Evolutionary conservation across 495 filamentous ascomycete genomes (phyloP).

Genomic region (Emericellopsis terricola): DNA sequence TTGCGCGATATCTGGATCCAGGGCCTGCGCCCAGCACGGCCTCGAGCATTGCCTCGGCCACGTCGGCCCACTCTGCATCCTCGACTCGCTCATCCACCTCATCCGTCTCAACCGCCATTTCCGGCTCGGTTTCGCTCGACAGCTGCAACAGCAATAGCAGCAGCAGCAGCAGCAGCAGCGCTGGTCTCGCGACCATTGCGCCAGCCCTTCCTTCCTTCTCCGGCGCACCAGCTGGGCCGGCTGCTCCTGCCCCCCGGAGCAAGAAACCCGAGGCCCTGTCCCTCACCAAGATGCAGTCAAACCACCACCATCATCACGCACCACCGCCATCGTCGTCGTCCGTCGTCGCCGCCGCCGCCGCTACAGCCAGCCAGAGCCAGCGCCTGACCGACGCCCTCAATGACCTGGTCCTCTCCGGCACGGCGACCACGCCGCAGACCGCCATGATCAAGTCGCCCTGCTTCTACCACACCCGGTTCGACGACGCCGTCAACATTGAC

Average conservation of each 20-base stretch:
- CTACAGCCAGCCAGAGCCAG: constrained; percentile 19
- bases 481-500: constrained; percentile 86
- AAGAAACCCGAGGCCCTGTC: constrained; percentile 38
- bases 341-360: constrained; percentile 11
- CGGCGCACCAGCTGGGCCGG: constrained; percentile 64
- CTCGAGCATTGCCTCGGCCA: too few relatives aligned
- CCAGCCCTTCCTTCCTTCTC: constrained; percentile 23
- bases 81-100: too few relatives aligned
- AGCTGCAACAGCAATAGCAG: too few relatives aligned
- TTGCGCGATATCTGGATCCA: too few relatives aligned
- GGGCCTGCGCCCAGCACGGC: too few relatives aligned
- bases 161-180: too few relatives aligned
- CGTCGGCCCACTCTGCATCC: too few relatives aligned
- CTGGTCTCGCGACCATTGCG: too few relatives aligned
- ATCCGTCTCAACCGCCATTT: too few relatives aligned
- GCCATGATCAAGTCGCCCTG: constrained; percentile 71
- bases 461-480: constrained; percentile 93
- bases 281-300: constrained; percentile 33
- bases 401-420: constrained; percentile 25
- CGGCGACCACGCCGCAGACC: constrained; percentile 30
- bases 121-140: too few relatives aligned
- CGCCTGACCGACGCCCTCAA: constrained; percentile 48
- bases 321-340: too few relatives aligned
- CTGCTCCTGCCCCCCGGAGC: constrained; percentile 50
- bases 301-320: too few relatives aligned